Conservation (phyloP, 1,284 basidiomycete species). For the Ustilago crameri region DNA sequence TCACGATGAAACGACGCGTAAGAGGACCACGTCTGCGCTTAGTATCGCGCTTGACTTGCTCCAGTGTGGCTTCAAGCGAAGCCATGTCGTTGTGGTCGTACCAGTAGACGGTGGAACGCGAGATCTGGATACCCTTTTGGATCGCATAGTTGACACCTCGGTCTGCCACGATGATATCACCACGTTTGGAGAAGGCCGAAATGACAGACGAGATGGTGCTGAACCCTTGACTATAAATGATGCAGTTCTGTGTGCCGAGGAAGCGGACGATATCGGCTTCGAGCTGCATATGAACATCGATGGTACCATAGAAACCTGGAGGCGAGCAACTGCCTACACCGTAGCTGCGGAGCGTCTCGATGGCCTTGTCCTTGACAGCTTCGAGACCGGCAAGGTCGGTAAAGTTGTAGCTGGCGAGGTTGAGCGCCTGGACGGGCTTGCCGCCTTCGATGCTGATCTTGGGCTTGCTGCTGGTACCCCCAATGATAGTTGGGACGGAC, state of each 20-base stretch:
- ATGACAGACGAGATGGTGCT: constrained; percentile 93
- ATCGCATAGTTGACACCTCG: constrained; percentile 92
- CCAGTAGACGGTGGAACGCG: constrained; percentile 89
- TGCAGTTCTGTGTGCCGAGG: constrained; percentile 85
- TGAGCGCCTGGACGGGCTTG: constrained; percentile 78
- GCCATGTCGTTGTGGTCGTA: constrained; percentile 95
- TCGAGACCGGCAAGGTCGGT: constrained; percentile 89
- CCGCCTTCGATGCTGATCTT: constrained; percentile 79
- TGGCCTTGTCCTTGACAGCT: constrained; percentile 83
- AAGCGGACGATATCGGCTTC: constrained; percentile 91
- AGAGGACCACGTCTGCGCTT: constrained; percentile 83
- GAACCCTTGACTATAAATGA: constrained; percentile 95
- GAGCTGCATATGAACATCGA: constrained; percentile 90
- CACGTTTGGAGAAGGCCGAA: constrained; percentile 96
- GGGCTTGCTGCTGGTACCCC: constrained; percentile 77
- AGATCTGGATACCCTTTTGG: constrained; percentile 97
- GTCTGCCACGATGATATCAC: constrained; percentile 98
- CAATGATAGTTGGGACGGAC: constrained; percentile 81
- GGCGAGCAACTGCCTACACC: constrained; percentile 96
- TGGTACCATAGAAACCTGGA: constrained; percentile 95
- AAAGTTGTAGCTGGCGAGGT: constrained; percentile 93
- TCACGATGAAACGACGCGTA: constrained; percentile 93
- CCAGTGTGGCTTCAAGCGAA: constrained; percentile 87
- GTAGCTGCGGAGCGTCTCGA: constrained; percentile 88
- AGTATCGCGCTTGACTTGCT: constrained; percentile 84